Percentiles rank a stretch among this genome's conserved stretches.
Conservation (phyloP, 108 stramenopile genomes). For the Cyclotella sp. region DNA sequence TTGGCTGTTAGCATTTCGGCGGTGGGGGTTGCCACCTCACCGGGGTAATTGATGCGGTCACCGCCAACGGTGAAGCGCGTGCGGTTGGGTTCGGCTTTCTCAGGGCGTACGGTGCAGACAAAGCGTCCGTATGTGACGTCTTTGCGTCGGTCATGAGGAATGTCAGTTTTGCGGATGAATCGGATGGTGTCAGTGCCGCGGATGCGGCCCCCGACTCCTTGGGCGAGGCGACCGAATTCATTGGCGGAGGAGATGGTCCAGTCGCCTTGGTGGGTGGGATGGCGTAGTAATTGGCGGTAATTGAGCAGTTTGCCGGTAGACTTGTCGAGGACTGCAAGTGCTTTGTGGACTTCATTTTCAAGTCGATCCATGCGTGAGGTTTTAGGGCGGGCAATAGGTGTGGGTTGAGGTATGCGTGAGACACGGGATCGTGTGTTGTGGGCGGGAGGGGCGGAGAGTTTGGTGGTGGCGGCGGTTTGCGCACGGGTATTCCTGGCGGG, state of each 20-base stretch:
- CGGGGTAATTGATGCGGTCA: not conserved
- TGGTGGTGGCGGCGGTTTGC: not conserved
- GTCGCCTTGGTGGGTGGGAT: not conserved
- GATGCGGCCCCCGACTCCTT: not conserved
- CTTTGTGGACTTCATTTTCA: not conserved
- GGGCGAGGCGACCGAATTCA: not conserved
- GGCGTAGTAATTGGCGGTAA: not conserved
- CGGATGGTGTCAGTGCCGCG: not conserved
- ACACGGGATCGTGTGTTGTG: not conserved
- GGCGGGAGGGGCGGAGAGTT: not conserved
- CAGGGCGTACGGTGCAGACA: not conserved
- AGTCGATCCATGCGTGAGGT: not conserved
- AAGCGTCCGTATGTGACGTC: not conserved
- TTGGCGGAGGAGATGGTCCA: not conserved
- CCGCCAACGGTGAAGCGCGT: conserved; percentile 5
- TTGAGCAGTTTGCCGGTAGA: not conserved
- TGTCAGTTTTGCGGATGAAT: not conserved
- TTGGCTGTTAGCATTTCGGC: not conserved
- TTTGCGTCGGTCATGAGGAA: not conserved
- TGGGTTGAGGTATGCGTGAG: not conserved
- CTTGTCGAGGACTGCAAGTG: not conserved
- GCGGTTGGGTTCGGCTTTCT: not conserved
- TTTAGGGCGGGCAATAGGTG: not conserved
- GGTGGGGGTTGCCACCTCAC: not conserved
- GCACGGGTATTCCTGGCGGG: not conserved